Evolutionary conservation across 1,284 basidiomycete genomes (phyloP).

Genomic region (Trichosporon sp.): DNA sequence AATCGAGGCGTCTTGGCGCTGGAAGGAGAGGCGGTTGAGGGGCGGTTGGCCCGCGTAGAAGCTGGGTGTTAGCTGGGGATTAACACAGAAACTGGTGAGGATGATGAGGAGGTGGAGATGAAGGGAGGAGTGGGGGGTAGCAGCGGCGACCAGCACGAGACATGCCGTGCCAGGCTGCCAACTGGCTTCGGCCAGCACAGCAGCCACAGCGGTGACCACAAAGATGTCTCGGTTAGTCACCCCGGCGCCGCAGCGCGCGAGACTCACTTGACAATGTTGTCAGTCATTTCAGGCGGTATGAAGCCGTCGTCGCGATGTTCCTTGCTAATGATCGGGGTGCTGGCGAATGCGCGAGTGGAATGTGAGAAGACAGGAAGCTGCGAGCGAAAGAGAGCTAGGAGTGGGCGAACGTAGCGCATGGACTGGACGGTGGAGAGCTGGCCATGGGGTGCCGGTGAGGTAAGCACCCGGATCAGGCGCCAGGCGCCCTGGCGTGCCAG

Average conservation of each 20-base stretch:
- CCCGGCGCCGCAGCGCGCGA: no score
- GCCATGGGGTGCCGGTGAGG: neutral
- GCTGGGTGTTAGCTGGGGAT: slow-evolving; percentile 42
- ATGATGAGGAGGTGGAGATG: no score
- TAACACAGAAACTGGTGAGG: no score
- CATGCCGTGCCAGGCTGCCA: neutral
- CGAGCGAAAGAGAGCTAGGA: neutral
- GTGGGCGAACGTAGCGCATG: neutral
- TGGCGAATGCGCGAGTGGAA: neutral
- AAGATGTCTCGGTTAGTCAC: slow-evolving; percentile 8
- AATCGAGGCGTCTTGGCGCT: slow-evolving; percentile 70
- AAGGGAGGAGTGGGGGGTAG: no score
- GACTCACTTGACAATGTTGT: slow-evolving; percentile 53
- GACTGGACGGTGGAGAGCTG: neutral
- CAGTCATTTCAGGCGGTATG: slow-evolving; percentile 1
- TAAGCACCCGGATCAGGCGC: neutral
- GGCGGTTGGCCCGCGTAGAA: slow-evolving; percentile 73
- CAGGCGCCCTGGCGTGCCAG: no score
- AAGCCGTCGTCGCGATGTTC: neutral
- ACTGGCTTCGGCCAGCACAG: no score
- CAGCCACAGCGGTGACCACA: neutral
- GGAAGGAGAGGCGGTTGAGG: slow-evolving; percentile 82
- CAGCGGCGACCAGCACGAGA: no score
- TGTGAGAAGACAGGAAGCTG: neutral
- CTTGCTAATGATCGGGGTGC: no score